Evolutionary conservation across 1,284 basidiomycete genomes (phyloP).

Genomic region (Microbotryomycetes sp.): DNA sequence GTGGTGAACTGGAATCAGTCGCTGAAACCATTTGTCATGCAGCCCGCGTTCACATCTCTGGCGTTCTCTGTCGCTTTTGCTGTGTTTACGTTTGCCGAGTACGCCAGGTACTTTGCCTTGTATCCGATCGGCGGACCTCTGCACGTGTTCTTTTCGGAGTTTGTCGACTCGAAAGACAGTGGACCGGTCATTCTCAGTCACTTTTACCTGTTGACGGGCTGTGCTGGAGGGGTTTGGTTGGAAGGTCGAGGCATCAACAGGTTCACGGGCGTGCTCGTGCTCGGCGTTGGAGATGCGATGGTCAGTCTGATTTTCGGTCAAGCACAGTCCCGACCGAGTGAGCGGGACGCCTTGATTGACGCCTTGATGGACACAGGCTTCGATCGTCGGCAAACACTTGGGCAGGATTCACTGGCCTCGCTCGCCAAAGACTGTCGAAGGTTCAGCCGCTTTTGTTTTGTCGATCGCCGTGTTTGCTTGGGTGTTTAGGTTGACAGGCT

Average conservation of each 20-base stretch:
- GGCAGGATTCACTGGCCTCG: conserved; percentile 77
- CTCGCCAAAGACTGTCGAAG: conserved; percentile 85
- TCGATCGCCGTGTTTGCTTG: conserved; percentile 66
- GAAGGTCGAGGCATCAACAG: conserved; percentile 76
- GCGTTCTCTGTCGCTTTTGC: conserved; percentile 90
- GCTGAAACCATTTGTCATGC: background rate
- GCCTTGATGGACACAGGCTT: conserved; percentile 53
- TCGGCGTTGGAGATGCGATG: conserved; percentile 90
- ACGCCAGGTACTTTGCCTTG: conserved; percentile 93
- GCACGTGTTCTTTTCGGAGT: conserved; percentile 96
- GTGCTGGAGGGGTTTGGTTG: conserved; percentile 87
- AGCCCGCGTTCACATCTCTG: conserved; percentile 94
- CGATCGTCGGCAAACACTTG: conserved; percentile 77
- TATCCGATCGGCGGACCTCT: conserved; percentile 91
- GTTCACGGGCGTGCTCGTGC: conserved; percentile 80
- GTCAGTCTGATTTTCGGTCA: conserved; percentile 46
- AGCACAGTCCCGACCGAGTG: background rate
- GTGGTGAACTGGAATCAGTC: conserved; percentile 18
- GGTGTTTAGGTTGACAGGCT: conserved; percentile 60
- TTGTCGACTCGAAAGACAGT: conserved; percentile 88
- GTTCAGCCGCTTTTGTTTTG: conserved; percentile 69
- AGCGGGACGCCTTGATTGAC: too few species aligned
- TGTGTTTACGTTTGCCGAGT: conserved; percentile 89
- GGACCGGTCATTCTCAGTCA: conserved; percentile 96
- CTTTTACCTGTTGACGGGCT: conserved; percentile 93